phyloP scores from a whole-genome alignment of 2,329 filamentous ascomycete genomes.

The Colletotrichum sp. region DNA sequence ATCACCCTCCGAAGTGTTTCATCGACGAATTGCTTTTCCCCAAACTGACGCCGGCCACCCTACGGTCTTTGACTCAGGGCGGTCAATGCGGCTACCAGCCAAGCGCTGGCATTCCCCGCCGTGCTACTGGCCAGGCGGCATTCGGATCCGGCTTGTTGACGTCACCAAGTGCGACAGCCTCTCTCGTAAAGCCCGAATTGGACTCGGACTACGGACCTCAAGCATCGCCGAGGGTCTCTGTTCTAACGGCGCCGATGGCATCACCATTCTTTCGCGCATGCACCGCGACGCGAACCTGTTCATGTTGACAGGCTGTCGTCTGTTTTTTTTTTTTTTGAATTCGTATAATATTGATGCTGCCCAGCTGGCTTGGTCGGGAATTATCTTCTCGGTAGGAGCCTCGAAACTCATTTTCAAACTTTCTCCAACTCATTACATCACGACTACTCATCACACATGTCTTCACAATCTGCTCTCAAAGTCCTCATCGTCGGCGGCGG shows the following conservation, averaged over 20 bases:
- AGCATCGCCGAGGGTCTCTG: background rate
- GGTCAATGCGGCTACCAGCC: background rate
- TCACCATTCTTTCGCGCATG: background rate
- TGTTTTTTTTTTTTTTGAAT: background rate
- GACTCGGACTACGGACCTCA: background rate
- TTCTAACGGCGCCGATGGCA: background rate
- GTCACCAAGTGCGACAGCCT: background rate
- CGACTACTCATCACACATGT: constrained; percentile 18
- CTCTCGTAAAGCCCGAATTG: background rate
- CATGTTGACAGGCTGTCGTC: background rate
- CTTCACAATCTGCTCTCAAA: constrained; percentile 39
- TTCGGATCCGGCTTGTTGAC: background rate
- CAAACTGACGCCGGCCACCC: background rate
- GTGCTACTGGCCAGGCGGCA: background rate
- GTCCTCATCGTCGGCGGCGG: constrained; percentile 55
- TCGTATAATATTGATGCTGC: background rate
- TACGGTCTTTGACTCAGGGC: background rate
- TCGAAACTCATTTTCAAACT: background rate
- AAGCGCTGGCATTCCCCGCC: background rate
- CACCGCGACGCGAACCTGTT: background rate
- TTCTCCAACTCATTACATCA: background rate
- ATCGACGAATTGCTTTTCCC: background rate
- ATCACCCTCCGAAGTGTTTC: background rate
- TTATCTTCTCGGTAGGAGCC: background rate
- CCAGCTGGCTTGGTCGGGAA: background rate